Conservation (phyloP, 257 asterid genomes). For the Ilex aquifolium region DNA sequence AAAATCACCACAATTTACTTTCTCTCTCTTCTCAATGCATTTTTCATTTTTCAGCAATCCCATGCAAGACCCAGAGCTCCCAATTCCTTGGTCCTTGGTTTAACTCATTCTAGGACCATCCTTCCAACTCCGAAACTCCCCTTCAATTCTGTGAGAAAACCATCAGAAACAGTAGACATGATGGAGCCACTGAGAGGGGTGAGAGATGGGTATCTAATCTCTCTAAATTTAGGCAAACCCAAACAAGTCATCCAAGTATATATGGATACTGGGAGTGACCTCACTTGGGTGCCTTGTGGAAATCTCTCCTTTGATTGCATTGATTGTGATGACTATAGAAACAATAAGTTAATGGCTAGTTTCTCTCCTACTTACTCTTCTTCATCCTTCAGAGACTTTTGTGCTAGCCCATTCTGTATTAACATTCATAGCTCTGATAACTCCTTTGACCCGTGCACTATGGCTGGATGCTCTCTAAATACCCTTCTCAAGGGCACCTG, state of each 20-base stretch:
- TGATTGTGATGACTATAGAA: constrained; percentile 41
- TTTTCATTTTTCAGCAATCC: constrained; percentile 17
- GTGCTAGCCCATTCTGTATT: constrained; percentile 39
- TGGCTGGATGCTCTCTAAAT: constrained; percentile 55
- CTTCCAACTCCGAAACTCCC: constrained; percentile 28
- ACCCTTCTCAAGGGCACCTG: constrained; percentile 24
- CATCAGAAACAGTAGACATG: constrained; percentile 27
- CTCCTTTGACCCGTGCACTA: constrained; percentile 44
- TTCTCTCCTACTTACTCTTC: constrained; percentile 51
- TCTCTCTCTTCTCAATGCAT: constrained; percentile 14
- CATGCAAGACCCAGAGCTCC: constrained; percentile 27
- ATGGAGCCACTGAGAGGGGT: constrained; percentile 47
- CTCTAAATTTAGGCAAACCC: constrained; percentile 66
- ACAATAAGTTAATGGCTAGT: constrained; percentile 23
- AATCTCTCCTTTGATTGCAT: constrained; percentile 56
- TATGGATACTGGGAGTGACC: constrained; percentile 73
- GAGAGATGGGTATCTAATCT: constrained; percentile 11
- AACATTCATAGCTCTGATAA: constrained; percentile 56
- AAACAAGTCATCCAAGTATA: constrained; percentile 54
- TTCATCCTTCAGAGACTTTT: constrained; percentile 43
- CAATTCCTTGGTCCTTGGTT: constrained; percentile 41
- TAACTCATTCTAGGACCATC: constrained; percentile 33
- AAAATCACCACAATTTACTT: constrained; percentile 9
- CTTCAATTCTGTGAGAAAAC: constrained; percentile 6
- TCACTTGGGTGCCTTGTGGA: constrained; percentile 81